A percentile compares a stretch with the other conserved stretches of the same genome.
Conservation (phyloP, 352 stramenopile species). For the Phytophthora cryptogea region DNA sequence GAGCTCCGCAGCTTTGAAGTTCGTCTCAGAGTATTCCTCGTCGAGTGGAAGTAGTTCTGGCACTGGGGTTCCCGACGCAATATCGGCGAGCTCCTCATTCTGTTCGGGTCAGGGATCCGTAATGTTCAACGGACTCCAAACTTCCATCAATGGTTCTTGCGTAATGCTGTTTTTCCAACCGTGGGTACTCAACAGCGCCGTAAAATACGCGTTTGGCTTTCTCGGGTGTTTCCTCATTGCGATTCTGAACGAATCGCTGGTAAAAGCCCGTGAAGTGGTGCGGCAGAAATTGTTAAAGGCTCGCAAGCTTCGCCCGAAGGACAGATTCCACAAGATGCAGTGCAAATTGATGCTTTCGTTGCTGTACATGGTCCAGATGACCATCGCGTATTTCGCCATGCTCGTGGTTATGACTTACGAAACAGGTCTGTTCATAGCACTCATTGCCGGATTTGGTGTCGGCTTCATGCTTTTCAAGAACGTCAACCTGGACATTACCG, state of each 20-base stretch:
- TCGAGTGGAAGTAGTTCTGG: neutral
- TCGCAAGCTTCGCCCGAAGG: conserved; percentile 22
- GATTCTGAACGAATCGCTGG: conserved; percentile 56
- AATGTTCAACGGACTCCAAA: conserved; percentile 78
- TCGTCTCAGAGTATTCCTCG: conserved; percentile 16
- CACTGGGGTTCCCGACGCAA: conserved; percentile 1
- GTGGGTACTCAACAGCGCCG: conserved; percentile 60
- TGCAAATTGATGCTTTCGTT: conserved; percentile 65
- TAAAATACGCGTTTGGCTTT: conserved; percentile 71
- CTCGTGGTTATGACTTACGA: conserved; percentile 80
- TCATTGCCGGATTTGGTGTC: conserved; percentile 58
- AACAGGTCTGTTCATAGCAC: conserved; percentile 58
- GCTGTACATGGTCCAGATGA: conserved; percentile 75
- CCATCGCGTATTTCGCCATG: conserved; percentile 71
- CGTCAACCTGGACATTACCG: conserved; percentile 51
- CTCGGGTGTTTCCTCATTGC: conserved; percentile 54
- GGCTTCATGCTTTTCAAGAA: conserved; percentile 69
- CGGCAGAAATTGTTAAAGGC: conserved; percentile 43
- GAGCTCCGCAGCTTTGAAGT: conserved; percentile 36
- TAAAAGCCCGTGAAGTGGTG: conserved; percentile 42
- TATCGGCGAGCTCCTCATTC: conserved; percentile 28
- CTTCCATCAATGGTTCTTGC: conserved; percentile 60
- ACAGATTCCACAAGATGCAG: conserved; percentile 47
- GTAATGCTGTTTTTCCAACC: conserved; percentile 64
- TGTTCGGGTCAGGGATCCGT: conserved; percentile 57